Evolutionary conservation across 768 basidiomycete species (phyloP).

Genomic region (Pleurotus djamor): DNA sequence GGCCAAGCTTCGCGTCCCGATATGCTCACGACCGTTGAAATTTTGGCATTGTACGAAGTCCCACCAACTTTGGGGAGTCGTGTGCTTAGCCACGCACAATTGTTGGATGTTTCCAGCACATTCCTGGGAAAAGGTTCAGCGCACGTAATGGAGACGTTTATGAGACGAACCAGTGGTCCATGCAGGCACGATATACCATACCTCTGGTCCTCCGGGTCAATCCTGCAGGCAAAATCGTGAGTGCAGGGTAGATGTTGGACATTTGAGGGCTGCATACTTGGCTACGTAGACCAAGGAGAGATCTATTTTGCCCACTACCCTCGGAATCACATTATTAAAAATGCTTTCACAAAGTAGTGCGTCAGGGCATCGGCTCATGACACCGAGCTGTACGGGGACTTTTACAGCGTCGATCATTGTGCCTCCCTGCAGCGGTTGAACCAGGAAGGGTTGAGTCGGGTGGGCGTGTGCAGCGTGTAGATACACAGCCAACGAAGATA

Average conservation of each 20-base stretch:
- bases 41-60: conserved; percentile 82
- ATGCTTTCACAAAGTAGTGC: conserved; percentile 62
- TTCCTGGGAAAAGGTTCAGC: conserved; percentile 37
- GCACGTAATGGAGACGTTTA: background rate
- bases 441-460: background rate
- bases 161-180: conserved; percentile 34
- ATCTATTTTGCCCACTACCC: conserved; percentile 50
- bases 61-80: conserved; percentile 66
- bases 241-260: background rate
- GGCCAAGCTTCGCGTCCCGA: conserved; percentile 68
- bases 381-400: conserved; percentile 42
- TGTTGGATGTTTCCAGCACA: conserved; percentile 91
- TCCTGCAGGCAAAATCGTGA: conserved; percentile 31
- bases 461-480: background rate
- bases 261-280: conserved; percentile 35
- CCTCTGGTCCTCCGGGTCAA: conserved; percentile 59
- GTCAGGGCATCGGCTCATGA: conserved; percentile 62
- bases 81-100: conserved; percentile 72
- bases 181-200: conserved; percentile 86
- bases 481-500: background rate
- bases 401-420: conserved; percentile 22
- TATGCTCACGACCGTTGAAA: conserved; percentile 53
- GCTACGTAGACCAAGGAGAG: conserved; percentile 59
- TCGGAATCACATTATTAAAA: conserved; percentile 55
- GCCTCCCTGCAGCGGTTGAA: background rate